Conservation (phyloP, 768 basidiomycete species). For the Calocybe indica region DNA sequence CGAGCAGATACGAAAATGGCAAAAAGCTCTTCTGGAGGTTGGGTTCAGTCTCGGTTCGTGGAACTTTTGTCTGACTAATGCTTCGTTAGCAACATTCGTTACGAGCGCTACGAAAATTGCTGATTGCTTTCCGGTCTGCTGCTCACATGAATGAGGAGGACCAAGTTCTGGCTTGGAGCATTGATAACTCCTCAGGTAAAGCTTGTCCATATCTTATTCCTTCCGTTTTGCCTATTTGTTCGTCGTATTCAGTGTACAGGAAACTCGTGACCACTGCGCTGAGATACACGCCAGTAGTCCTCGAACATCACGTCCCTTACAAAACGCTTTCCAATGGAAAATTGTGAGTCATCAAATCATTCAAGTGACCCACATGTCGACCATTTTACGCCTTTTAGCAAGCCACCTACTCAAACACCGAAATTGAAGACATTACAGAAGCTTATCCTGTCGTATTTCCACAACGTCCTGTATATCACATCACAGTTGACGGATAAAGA, state of each 20-base stretch:
- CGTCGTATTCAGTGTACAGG: slow-evolving; percentile 67
- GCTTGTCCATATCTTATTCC: slow-evolving; percentile 10
- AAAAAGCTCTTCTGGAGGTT: slow-evolving; percentile 79
- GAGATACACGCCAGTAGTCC: slow-evolving; percentile 84
- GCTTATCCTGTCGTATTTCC: slow-evolving; percentile 83
- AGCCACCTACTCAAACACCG: slow-evolving; percentile 72
- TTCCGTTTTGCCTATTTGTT: slow-evolving; percentile 4
- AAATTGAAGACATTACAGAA: slow-evolving; percentile 86
- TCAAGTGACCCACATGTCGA: slow-evolving; percentile 1
- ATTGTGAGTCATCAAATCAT: slow-evolving; percentile 51
- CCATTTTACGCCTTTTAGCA: slow-evolving; percentile 40
- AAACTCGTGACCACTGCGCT: slow-evolving; percentile 86
- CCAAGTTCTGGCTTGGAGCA: slow-evolving; percentile 75
- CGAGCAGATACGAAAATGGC: slow-evolving; percentile 74
- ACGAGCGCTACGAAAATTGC: slow-evolving; percentile 72
- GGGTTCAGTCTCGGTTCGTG: background rate
- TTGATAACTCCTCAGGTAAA: slow-evolving; percentile 73
- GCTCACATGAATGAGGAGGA: slow-evolving; percentile 86
- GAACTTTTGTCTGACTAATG: background rate
- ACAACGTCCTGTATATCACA: slow-evolving; percentile 77
- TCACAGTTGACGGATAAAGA: slow-evolving; percentile 68
- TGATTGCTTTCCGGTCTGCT: slow-evolving; percentile 89
- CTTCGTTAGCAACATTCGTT: slow-evolving; percentile 71
- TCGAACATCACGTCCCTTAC: slow-evolving; percentile 84
- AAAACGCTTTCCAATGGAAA: slow-evolving; percentile 78